A percentile compares a stretch with the other conserved stretches of the same genome.
phyloP scores from a whole-genome alignment of 495 filamentous ascomycete species.

The Tuber indicum region DNA sequence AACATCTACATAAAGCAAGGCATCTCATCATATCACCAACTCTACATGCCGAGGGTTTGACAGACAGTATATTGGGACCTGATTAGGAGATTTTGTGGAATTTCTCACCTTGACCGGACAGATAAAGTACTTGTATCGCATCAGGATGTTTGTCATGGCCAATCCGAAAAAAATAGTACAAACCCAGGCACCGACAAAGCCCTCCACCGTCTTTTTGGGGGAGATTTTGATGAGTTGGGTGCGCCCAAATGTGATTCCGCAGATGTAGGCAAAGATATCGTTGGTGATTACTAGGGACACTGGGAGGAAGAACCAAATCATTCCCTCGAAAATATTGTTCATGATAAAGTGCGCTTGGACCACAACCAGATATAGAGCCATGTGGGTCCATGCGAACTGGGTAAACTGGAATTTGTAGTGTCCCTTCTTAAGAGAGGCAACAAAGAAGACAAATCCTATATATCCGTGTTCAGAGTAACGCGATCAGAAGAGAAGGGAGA shows the following conservation, averaged over 20 bases:
- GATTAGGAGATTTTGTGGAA: not conserved
- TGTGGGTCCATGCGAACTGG: slow-evolving; percentile 98
- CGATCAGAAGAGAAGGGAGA: not conserved
- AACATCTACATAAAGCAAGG: slow-evolving; percentile 37
- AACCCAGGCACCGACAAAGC: slow-evolving; percentile 94
- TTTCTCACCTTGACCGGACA: slow-evolving; percentile 78
- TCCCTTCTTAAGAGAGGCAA: slow-evolving; percentile 87
- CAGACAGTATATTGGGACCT: not conserved
- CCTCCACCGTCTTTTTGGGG: slow-evolving; percentile 99
- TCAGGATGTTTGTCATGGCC: slow-evolving; percentile 76
- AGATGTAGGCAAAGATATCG: slow-evolving; percentile 97
- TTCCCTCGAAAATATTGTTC: slow-evolving; percentile 99
- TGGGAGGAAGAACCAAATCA: slow-evolving; percentile 99
- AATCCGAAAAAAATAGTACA: slow-evolving; percentile 84
- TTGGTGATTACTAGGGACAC: slow-evolving; percentile 94
- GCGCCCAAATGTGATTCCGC: slow-evolving; percentile 91
- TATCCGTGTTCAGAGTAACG: slow-evolving; percentile 26
- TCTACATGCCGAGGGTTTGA: not conserved
- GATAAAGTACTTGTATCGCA: slow-evolving; percentile 94
- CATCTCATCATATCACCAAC: slow-evolving; percentile 29
- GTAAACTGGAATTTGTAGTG: slow-evolving; percentile 98
- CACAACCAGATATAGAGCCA: slow-evolving; percentile 96
- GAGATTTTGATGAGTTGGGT: slow-evolving; percentile 97
- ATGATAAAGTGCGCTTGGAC: slow-evolving; percentile 99
- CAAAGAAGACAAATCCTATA: slow-evolving; percentile 99